Percentiles rank a stretch among this genome's conserved stretches.
These are phyloP conservation scores for Stylosanthes scabra DNA, from an alignment of 331 rosid species.

Conservation along the genomic window DNA sequence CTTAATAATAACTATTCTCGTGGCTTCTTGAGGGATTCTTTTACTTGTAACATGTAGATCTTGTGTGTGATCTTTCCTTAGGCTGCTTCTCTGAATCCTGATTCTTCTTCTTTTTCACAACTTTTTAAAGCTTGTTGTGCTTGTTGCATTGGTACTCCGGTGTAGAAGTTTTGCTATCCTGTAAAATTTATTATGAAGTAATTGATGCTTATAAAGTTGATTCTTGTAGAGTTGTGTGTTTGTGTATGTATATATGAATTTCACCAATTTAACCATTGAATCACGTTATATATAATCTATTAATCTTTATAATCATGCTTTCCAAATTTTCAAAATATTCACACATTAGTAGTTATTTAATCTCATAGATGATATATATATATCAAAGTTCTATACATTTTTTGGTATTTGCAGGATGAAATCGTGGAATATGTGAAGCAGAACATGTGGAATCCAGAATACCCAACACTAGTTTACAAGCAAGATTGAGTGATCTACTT, in stretches of 20 bases:
- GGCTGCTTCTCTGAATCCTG: neutral
- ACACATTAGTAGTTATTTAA: no score
- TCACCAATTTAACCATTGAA: no score
- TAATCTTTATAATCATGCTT: no score
- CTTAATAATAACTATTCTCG: neutral
- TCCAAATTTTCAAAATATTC: no score
- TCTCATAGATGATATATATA: neutral
- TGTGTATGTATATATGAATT: no score
- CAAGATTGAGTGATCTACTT: slow-evolving; percentile 52
- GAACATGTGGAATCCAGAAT: slow-evolving; percentile 94
- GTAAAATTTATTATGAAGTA: slow-evolving; percentile 16
- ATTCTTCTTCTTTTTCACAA: neutral
- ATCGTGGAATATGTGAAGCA: slow-evolving; percentile 63
- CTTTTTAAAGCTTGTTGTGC: no score
- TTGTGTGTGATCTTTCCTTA: neutral
- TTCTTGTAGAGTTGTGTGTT: neutral
- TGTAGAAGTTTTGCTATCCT: slow-evolving; percentile 6
- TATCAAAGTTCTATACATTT: neutral
- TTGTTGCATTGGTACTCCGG: slow-evolving; percentile 3
- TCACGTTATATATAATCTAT: no score
- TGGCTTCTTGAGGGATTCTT: no score
- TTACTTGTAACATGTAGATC: no score
- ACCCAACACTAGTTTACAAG: slow-evolving; percentile 81
- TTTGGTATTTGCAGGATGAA: slow-evolving; percentile 67
- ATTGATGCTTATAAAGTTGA: slow-evolving; percentile 19